Evolutionary conservation across 2,329 filamentous ascomycete species (phyloP), one percentile per base, ranked within the genome.

Genomic region (Blumeria hordei): DNA sequence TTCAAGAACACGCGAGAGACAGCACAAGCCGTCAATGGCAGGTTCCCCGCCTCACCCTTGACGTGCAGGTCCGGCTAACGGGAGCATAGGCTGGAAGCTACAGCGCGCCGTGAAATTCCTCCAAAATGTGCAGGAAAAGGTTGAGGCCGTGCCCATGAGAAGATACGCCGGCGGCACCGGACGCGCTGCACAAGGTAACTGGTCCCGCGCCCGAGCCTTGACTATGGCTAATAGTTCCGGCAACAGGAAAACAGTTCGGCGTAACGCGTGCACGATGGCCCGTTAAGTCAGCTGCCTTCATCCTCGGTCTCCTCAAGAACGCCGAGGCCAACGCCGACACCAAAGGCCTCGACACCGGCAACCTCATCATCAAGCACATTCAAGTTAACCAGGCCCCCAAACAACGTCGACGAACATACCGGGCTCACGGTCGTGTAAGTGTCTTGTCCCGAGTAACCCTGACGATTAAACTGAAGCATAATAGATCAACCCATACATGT

Each of bases 1-100:
- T 98, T 95, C 86, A 98, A 98, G 84, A 98, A 98, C 83, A 98
- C 92, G 71, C 88, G 92, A 70, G 93, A 98, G 80, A 95, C 90
- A 65, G 92, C 93, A 63, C 92, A 96, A 79, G 88, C 88, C 68
- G 94, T 98, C 81, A 96, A 92, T 76, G 59, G 53, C 28, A 44
- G 35, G 14, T 34, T 35, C 50, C 33, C 6, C 50, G 21, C 21
- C 2, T 9, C 21, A 47, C 10, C 6, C 18, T 32, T 18, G 44
- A 11, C n/a, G n/a, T 3, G 3, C 37, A 41, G 37, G 7, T 16
- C 41, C 21, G 39, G 10, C 10, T 43, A 6, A 43, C 39, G 14
- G 12, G 39, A n/a, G 14, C 18, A 6, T 43, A 51, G 49, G 57
- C 55, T 63, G 61, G 61, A 63, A 63, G 57, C 72, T 96, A 69